Evolutionary conservation across 805 yeast genomes (phyloP).

Genomic region (Suhomyces canberraensis): DNA sequence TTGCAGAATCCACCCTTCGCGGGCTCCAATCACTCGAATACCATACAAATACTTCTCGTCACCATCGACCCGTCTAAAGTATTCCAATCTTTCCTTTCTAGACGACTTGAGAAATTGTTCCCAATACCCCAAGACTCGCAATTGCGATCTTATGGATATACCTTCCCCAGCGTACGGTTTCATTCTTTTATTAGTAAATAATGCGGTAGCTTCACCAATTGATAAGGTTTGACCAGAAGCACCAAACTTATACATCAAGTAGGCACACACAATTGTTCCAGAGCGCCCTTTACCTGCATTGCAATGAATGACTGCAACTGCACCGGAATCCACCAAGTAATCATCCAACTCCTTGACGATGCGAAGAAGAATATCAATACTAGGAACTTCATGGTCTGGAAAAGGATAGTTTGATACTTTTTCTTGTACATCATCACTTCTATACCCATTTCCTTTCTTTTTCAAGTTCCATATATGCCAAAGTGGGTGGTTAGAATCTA

Average conservation of each 20-base stretch:
- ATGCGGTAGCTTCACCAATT: constrained; percentile 44
- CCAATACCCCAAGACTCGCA: constrained; percentile 63
- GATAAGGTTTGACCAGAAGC: constrained; percentile 9
- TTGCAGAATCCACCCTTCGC: background rate
- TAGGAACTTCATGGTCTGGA: constrained; percentile 77
- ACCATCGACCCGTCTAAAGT: background rate
- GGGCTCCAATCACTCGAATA: background rate
- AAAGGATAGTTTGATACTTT: constrained; percentile 51
- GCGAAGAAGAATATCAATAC: constrained; percentile 48
- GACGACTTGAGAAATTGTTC: constrained; percentile 8
- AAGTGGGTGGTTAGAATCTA: constrained; percentile 42
- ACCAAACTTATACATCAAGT: constrained; percentile 47
- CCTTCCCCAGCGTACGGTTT: constrained; percentile 56
- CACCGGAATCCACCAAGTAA: constrained; percentile 35
- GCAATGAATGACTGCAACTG: constrained; percentile 77
- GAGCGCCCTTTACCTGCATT: constrained; percentile 91
- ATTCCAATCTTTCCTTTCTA: background rate
- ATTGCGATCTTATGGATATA: constrained; percentile 68
- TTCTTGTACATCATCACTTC: constrained; percentile 34
- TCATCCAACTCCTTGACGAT: constrained; percentile 44
- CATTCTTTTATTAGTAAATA: constrained; percentile 61
- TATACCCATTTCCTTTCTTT: constrained; percentile 47
- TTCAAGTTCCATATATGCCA: constrained; percentile 79
- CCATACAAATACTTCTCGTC: background rate
- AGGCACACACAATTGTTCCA: constrained; percentile 72